Evolutionary conservation across 73 alveolate species (phyloP).

Genomic region (Tetrahymena malaccensis): DNA sequence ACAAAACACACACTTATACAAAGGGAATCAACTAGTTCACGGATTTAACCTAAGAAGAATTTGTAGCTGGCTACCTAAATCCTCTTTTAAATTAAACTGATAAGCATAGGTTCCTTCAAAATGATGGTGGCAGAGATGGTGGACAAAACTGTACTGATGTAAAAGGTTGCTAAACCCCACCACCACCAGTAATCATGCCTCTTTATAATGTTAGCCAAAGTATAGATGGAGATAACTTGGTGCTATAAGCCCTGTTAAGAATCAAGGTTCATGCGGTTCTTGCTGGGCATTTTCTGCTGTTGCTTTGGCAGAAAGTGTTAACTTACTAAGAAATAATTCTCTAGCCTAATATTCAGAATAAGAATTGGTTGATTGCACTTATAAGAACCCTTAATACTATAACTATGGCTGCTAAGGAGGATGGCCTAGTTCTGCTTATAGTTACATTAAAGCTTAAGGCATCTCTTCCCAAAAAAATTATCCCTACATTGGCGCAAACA

Average conservation of each 20-base stretch:
- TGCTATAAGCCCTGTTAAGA: constrained; percentile 39
- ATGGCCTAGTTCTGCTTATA: constrained; percentile 9
- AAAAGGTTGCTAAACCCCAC: not conserved
- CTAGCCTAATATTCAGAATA: constrained; percentile 23
- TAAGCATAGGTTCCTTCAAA: not conserved
- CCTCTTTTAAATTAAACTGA: not conserved
- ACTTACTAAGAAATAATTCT: not conserved
- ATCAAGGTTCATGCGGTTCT: constrained; percentile 77
- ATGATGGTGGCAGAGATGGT: not conserved
- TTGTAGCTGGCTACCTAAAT: not conserved
- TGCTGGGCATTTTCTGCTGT: constrained; percentile 84
- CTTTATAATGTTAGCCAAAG: not conserved
- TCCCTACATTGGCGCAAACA: constrained; percentile 33
- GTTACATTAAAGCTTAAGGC: constrained; percentile 5
- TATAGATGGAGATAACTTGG: constrained; percentile 54
- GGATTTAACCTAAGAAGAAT: constrained; percentile 22
- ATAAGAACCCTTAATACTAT: not conserved
- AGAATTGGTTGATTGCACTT: constrained; percentile 54
- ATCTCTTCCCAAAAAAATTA: constrained; percentile 13
- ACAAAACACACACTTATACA: not conserved
- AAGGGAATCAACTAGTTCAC: constrained; percentile 17
- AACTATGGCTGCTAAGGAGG: constrained; percentile 61
- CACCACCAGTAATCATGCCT: not conserved
- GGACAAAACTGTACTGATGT: not conserved
- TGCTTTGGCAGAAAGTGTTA: constrained; percentile 45